Percentiles rank a stretch among this genome's conserved stretches.
phyloP scores from a whole-genome alignment of 192 early-diverging fungal species.

The Rhizophlyctis rosea region DNA sequence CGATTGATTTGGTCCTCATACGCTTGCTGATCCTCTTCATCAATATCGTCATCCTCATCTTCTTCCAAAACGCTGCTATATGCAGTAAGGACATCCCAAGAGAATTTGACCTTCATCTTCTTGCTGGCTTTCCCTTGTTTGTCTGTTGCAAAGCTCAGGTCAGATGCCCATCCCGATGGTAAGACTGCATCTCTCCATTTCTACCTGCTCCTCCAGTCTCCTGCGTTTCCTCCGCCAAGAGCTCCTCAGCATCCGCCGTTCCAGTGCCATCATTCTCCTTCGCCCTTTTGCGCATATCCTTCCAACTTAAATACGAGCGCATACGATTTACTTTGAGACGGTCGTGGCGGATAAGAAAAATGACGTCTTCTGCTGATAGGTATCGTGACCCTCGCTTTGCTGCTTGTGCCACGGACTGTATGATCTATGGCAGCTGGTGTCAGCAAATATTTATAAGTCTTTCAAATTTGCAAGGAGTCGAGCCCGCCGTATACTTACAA shows the following conservation, averaged over 20 bases:
- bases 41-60: slow-evolving; percentile 75
- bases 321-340: slow-evolving; percentile 88
- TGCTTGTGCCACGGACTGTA: slow-evolving; percentile 83
- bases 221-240: slow-evolving; percentile 15
- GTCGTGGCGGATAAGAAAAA: slow-evolving; percentile 96
- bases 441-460: slow-evolving; percentile 1
- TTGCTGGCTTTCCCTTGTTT: background rate
- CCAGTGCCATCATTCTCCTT: slow-evolving; percentile 76
- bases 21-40: slow-evolving; percentile 82
- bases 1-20: slow-evolving; percentile 86
- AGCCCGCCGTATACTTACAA: slow-evolving; percentile 45
- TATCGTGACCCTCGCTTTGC: slow-evolving; percentile 76
- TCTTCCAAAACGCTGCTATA: slow-evolving; percentile 76
- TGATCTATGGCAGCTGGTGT: slow-evolving; percentile 50
- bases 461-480: background rate
- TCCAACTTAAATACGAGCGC: slow-evolving; percentile 88
- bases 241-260: slow-evolving; percentile 51
- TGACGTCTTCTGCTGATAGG: slow-evolving; percentile 85
- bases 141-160: background rate
- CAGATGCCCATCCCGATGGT: background rate
- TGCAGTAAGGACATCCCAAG: slow-evolving; percentile 86
- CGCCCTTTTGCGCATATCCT: slow-evolving; percentile 90
- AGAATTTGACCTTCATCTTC: slow-evolving; percentile 81
- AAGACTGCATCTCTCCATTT: background rate
- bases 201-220: slow-evolving; percentile 25